Evolutionary conservation across 805 yeast genomes (phyloP).

Genomic region (Saccharomycopsis fodiens): DNA sequence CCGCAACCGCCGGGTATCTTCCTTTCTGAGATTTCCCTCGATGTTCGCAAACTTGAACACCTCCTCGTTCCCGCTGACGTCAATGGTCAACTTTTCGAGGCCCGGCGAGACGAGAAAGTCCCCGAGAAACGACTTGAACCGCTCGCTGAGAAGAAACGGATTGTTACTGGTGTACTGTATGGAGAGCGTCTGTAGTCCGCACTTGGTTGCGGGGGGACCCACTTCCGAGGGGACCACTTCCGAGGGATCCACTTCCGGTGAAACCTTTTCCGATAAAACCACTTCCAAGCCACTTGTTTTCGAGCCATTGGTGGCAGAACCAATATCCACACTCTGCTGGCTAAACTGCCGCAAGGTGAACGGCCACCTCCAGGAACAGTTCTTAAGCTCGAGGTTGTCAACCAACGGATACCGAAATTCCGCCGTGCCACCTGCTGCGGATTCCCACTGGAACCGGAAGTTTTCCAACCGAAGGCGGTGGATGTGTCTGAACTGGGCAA

Average conservation of each 20-base stretch:
- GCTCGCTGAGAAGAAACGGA: conserved; percentile 15
- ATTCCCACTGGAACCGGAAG: conserved; percentile 8
- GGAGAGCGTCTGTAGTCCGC: conserved; percentile 2
- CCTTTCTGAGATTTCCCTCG: conserved; percentile 6
- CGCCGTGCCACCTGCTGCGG: not conserved
- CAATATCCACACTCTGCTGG: not conserved
- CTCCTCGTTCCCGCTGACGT: conserved; percentile 7
- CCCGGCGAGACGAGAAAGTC: conserved; percentile 7
- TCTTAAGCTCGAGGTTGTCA: conserved; percentile 6
- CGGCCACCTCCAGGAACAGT: conserved; percentile 20
- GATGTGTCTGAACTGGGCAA: conserved; percentile 4
- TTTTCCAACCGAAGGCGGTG: conserved; percentile 9
- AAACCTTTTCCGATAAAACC: no score
- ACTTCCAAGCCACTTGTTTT: no score
- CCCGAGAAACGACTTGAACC: conserved; percentile 11
- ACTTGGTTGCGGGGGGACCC: not conserved
- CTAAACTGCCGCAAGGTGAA: conserved; percentile 9
- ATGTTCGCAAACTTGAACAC: conserved; percentile 15
- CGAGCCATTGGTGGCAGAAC: not conserved
- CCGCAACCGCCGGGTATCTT: not conserved
- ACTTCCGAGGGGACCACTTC: not conserved
- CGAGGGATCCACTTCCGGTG: not conserved
- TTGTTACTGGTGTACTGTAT: conserved; percentile 7
- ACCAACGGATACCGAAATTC: not conserved
- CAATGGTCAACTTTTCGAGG: conserved; percentile 4